These are phyloP conservation scores for Catunica adiposa DNA, from an alignment of 2,329 filamentous ascomycete genomes.

Conservation along the genomic window DNA sequence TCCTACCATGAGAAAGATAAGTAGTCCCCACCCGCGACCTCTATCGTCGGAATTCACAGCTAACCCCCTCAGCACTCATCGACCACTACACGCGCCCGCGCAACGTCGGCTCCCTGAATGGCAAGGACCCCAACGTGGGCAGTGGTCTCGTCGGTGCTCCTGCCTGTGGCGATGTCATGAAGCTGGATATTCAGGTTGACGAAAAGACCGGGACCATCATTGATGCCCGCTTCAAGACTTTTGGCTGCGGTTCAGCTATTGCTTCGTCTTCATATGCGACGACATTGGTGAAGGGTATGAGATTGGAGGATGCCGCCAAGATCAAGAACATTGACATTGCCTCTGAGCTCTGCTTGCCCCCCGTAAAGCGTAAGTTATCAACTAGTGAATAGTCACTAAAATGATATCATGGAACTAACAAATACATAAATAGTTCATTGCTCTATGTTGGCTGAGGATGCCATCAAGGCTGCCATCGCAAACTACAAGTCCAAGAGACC, in stretches of 20 bases:
- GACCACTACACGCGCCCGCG: conserved; percentile 37
- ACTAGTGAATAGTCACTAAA: not conserved
- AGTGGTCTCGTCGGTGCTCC: conserved; percentile 83
- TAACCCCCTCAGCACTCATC: conserved; percentile 21
- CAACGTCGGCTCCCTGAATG: conserved; percentile 43
- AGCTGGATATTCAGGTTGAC: conserved; percentile 66
- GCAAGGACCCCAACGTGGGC: conserved; percentile 67
- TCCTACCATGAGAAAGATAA: conserved; percentile 50
- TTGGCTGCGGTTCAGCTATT: conserved; percentile 87
- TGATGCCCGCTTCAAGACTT: conserved; percentile 97
- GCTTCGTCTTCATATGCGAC: conserved; percentile 90
- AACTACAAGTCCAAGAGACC: conserved; percentile 73
- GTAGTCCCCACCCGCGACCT: conserved; percentile 18
- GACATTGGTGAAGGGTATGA: conserved; percentile 94
- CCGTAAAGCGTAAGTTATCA: conserved; percentile 58
- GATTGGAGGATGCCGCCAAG: conserved; percentile 72
- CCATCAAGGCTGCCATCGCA: conserved; percentile 77
- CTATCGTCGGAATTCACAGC: not conserved
- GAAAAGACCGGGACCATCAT: conserved; percentile 73
- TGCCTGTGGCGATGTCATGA: conserved; percentile 84
- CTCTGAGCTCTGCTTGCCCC: conserved; percentile 79
- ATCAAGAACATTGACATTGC: conserved; percentile 97
- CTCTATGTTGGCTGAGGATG: conserved; percentile 82
- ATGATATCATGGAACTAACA: not conserved
- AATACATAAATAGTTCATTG: conserved; percentile 49